Conservation (phyloP, 345 rosid species). For the Limnanthes douglasii region DNA sequence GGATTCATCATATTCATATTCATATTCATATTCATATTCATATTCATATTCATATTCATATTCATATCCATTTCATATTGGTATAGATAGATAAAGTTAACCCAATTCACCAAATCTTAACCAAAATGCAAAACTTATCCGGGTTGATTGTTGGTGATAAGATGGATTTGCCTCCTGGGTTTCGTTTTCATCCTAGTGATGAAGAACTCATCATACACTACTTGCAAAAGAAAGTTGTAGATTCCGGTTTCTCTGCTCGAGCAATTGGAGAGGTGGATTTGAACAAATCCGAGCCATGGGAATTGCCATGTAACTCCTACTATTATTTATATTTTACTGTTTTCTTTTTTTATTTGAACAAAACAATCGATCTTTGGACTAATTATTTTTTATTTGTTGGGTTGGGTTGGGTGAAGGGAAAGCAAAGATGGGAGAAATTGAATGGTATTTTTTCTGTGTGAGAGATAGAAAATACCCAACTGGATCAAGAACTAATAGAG, state of each 20-base stretch:
- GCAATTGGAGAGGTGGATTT: conserved; percentile 91
- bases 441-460: conserved; percentile 89
- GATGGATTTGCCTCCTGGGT: conserved; percentile 87
- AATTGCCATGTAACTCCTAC: conserved; percentile 53
- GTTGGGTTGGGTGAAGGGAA: conserved; percentile 33
- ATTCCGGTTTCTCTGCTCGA: conserved; percentile 34
- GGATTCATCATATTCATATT: too few relatives aligned
- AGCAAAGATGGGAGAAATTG: conserved; percentile 94
- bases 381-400: not conserved
- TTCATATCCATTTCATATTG: too few relatives aligned
- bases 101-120: too few relatives aligned
- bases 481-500: conserved; percentile 76
- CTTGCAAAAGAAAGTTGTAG: conserved; percentile 51
- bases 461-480: conserved; percentile 91
- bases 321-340: not conserved
- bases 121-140: too few relatives aligned
- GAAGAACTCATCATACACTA: conserved; percentile 91
- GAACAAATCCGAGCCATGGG: conserved; percentile 99
- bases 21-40: too few relatives aligned
- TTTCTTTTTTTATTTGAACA: not conserved
- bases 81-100: too few relatives aligned
- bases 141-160: too few relatives aligned
- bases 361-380: not conserved
- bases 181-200: conserved; percentile 87
- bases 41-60: too few relatives aligned